These are phyloP conservation scores for Petunia axillaris DNA, from an alignment of 257 asterid species.

Conservation along the genomic window DNA sequence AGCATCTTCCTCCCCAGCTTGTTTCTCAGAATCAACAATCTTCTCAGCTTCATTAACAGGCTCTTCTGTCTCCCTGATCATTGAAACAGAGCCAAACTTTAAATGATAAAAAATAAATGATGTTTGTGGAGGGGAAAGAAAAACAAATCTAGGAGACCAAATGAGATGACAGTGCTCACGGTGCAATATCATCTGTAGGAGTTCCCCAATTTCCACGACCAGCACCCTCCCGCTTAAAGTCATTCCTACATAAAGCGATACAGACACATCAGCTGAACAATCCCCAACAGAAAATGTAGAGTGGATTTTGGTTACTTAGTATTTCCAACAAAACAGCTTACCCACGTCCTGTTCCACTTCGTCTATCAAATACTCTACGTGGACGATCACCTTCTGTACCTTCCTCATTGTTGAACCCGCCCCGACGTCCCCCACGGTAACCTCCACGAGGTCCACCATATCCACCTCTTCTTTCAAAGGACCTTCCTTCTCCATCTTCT, in stretches of 20 bases:
- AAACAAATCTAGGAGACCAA: neutral
- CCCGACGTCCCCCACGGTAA: slow-evolving; percentile 43
- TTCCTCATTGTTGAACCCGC: slow-evolving; percentile 43
- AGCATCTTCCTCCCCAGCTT: slow-evolving; percentile 47
- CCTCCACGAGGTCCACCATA: slow-evolving; percentile 43
- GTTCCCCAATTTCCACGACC: slow-evolving; percentile 81
- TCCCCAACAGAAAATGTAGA: neutral
- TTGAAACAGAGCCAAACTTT: slow-evolving; percentile 6
- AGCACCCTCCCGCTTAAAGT: slow-evolving; percentile 67
- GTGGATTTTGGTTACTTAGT: neutral
- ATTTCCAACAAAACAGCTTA: slow-evolving; percentile 23
- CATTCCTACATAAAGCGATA: slow-evolving; percentile 38
- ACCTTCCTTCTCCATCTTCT: slow-evolving; percentile 41
- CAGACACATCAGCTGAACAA: neutral
- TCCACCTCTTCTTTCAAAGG: slow-evolving; percentile 37
- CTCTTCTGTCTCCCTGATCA: slow-evolving; percentile 53
- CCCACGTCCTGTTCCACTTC: slow-evolving; percentile 50
- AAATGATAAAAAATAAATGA: neutral
- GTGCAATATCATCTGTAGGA: slow-evolving; percentile 49
- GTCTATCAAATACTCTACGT: slow-evolving; percentile 40
- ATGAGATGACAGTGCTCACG: slow-evolving; percentile 41
- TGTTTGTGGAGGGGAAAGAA: neutral
- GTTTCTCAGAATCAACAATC: slow-evolving; percentile 52
- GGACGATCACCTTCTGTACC: slow-evolving; percentile 37
- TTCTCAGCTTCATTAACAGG: slow-evolving; percentile 48